Base-by-base conservation (phyloP, 225 moss, liverwort and hornwort genomes). In the Polytrichum commune region DNA sequence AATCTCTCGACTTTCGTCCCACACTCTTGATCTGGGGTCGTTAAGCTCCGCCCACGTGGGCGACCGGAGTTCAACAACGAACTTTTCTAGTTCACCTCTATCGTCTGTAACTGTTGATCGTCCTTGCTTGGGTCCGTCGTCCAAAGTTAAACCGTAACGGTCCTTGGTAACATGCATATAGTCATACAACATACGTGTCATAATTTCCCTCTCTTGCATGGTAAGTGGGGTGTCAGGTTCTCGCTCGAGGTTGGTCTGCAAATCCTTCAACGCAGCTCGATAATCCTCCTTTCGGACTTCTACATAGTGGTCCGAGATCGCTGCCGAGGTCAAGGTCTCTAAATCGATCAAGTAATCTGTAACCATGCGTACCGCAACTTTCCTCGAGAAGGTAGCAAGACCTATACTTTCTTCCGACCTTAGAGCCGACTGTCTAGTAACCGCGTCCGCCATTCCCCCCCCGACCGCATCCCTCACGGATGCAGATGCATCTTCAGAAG, bases 361-460 rank as follows among this genome's bases (percentile, higher is more conserved):
- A 62, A 85, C 66, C 85, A 85, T 85, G 61, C 82, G 82, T 72
- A 85, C 74, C 38, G 85, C 85, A 13, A 85, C 82, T 19, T 78
- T 79, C 32, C 85, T 74, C 4, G 81, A 82, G 33, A 76, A 85
- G 35, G 18, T 70, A 1, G 79, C 78, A 2, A 82, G 79, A 10
- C 81, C 74, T 4, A 73, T 76, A 58, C 58, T 58, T 2, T 24
- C 58, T 58, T 46, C 46, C 46, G 46, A 46, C 16, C 13, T 46
- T 46, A 46, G 3, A 3, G 46, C 13, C 46, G 46, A 46, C 13
- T 13, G 46, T 46, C 16, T 13, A 46, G 13, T 16, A 46, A 16
- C 46, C 46, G 13, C 13, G 46, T 13, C 46, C 16, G 46, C 46
- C 46, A 46, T 46, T 13, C 3, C 46, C 16, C 46, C 16, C 16